Evolutionary conservation across 129 eudicot species (phyloP), one percentile per base, ranked within the genome.

Genomic region (Flaveria sonorensis): DNA sequence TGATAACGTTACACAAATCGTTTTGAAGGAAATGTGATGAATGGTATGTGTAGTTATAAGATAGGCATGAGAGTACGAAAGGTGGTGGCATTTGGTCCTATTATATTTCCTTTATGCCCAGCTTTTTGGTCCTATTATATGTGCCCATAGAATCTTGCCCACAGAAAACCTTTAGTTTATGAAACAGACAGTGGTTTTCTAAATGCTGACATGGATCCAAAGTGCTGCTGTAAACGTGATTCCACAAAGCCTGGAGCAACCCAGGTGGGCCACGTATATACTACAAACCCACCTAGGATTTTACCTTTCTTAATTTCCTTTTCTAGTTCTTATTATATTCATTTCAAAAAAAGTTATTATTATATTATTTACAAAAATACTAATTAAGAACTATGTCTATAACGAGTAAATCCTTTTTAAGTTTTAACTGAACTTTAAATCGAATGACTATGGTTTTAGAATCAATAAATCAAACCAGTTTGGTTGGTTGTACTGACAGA

Each of bases 161-260:
- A 77, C 74, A 67, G 81, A 11, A 32, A 77, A 77, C 19, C 57
- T 3, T 21, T 50, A 19, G 1, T 76, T 32, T 20, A 32, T 32
- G 12, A 76, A 76, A 76, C 55, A 36, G 28, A 48, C 14, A 36
- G 57, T 68, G 74, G 74, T 68, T 55, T 74, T 42, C 10, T n/a
- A 16, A 4, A 14, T 36, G 40, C 40, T 36, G 7, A 36, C 40
- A 36, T 36, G 75, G 75, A 68, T 77, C 46, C 79, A 36, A 36
- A n/a, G 68, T 21, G 59, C 11, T 7, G 45, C 7, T 75, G 70
- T 45, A 45, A 9, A 45, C 50, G 13, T 45, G 11, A 45, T 45
- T 82, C 90, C 93, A 71, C 71, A 79, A 84, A 86, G 82, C 87
- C 83, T 77, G 93, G 93, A 88, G 88, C 83, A 24, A 72, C 10